Percentiles rank a stretch among this genome's conserved stretches.
Conservation (phyloP, 768 basidiomycete species). For the Termitomyces bulborhizus region DNA sequence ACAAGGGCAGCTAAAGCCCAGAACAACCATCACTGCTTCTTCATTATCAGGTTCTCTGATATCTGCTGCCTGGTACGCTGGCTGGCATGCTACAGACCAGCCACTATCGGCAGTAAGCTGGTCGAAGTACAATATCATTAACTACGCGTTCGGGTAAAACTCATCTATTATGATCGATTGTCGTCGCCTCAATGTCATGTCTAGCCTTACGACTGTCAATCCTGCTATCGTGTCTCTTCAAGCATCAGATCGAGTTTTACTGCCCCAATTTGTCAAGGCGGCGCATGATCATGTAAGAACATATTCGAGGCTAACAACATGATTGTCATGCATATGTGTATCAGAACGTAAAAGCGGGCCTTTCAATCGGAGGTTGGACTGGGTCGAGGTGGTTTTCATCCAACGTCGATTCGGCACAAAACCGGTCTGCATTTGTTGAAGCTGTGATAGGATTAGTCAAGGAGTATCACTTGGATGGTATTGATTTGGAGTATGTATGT, state of each 20-base stretch:
- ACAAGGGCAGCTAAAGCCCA: slow-evolving; percentile 1
- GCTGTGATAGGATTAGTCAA: slow-evolving; percentile 43
- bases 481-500: slow-evolving; percentile 59
- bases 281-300: slow-evolving; percentile 34
- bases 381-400: slow-evolving; percentile 59
- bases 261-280: slow-evolving; percentile 49
- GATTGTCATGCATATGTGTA: neutral
- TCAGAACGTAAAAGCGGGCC: slow-evolving; percentile 49
- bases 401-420: slow-evolving; percentile 44
- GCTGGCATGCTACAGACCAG: slow-evolving; percentile 35
- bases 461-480: slow-evolving; percentile 49
- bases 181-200: neutral
- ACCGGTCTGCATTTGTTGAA: slow-evolving; percentile 53
- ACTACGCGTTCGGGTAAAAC: slow-evolving; percentile 55
- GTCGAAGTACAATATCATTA: slow-evolving; percentile 48
- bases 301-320: slow-evolving; percentile 18
- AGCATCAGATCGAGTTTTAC: slow-evolving; percentile 36
- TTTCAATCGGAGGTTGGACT: slow-evolving; percentile 66
- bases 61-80: slow-evolving; percentile 42
- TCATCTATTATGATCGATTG: slow-evolving; percentile 15
- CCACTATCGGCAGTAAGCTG: slow-evolving; percentile 39
- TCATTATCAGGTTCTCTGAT: slow-evolving; percentile 11
- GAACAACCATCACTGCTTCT: slow-evolving; percentile 4
- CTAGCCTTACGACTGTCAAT: slow-evolving; percentile 34
- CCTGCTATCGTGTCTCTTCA: slow-evolving; percentile 26